These are phyloP conservation scores for Cyclotella kingstonii DNA, from an alignment of 108 stramenopile species.

Conservation along the genomic window DNA sequence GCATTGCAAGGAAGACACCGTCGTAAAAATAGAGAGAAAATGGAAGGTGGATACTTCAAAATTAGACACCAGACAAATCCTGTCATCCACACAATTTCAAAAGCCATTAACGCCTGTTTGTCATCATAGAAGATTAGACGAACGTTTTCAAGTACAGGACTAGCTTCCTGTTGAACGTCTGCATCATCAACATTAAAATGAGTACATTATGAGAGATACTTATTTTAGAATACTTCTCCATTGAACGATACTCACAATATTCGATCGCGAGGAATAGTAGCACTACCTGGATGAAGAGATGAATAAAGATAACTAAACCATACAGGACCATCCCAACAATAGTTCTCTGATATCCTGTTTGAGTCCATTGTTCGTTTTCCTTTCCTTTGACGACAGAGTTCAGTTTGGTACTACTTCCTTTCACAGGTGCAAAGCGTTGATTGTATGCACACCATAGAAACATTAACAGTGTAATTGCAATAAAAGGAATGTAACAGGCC, in stretches of 20 bases:
- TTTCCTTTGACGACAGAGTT: background rate
- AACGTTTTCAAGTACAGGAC: conserved; percentile 19
- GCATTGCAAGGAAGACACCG: conserved; percentile 48
- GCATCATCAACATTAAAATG: background rate
- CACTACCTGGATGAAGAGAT: conserved; percentile 28
- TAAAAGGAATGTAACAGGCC: conserved; percentile 37
- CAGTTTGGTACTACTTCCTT: conserved; percentile 20
- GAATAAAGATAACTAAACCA: conserved; percentile 32
- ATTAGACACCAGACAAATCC: conserved; percentile 50
- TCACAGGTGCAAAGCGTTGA: conserved; percentile 44
- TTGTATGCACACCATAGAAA: conserved; percentile 55
- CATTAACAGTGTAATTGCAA: conserved; percentile 34
- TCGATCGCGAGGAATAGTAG: conserved; percentile 41
- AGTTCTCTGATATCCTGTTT: conserved; percentile 57
- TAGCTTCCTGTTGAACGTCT: conserved; percentile 45
- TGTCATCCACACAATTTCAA: conserved; percentile 53
- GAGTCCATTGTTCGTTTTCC: conserved; percentile 22
- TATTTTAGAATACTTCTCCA: background rate
- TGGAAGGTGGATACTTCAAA: conserved; percentile 43
- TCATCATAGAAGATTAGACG: conserved; percentile 43
- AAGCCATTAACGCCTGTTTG: conserved; percentile 51
- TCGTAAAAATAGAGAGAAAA: conserved; percentile 45
- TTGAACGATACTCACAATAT: conserved; percentile 28
- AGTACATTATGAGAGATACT: background rate
- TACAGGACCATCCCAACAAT: conserved; percentile 47